Evolutionary conservation across 345 rosid genomes (phyloP).

Genomic region (Streptanthus diversifolius): DNA sequence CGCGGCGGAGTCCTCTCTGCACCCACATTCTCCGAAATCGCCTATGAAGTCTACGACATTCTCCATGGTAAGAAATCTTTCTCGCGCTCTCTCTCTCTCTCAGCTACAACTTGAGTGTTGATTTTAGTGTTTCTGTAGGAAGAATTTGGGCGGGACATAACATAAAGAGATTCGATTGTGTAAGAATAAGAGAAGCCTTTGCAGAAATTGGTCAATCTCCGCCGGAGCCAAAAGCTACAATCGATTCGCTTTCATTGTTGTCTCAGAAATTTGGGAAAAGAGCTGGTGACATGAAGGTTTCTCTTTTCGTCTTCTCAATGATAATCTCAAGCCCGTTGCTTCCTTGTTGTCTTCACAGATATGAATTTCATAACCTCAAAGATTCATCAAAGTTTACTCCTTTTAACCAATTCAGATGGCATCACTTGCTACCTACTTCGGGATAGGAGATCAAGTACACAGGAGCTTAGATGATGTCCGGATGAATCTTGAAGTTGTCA

Average conservation of each 20-base stretch:
- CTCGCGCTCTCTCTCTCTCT: not conserved
- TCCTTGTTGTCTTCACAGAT: not conserved
- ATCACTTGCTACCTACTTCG: constrained; percentile 73
- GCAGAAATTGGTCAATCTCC: constrained; percentile 50
- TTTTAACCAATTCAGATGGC: constrained; percentile 60
- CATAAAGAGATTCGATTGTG: constrained; percentile 74
- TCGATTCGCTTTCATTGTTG: constrained; percentile 71
- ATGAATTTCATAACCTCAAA: not conserved
- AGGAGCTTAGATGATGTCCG: constrained; percentile 90
- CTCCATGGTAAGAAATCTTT: constrained; percentile 52
- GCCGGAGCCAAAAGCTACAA: constrained; percentile 68
- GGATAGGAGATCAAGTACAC: constrained; percentile 72
- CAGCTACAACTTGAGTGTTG: not conserved
- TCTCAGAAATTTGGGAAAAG: constrained; percentile 82
- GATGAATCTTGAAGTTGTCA: constrained; percentile 88
- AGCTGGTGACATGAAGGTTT: constrained; percentile 93
- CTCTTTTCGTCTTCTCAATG: not conserved
- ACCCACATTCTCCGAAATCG: constrained; percentile 60
- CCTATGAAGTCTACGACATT: constrained; percentile 57
- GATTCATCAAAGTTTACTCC: not conserved
- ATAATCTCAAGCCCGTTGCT: not conserved
- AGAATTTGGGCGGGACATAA: constrained; percentile 97
- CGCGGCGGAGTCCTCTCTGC: constrained; percentile 50
- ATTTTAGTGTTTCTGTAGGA: constrained; percentile 40
- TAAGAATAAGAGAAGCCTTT: constrained; percentile 69